Conservation (phyloP, 2,329 filamentous ascomycete species). For the Mollisia scopiformis region DNA sequence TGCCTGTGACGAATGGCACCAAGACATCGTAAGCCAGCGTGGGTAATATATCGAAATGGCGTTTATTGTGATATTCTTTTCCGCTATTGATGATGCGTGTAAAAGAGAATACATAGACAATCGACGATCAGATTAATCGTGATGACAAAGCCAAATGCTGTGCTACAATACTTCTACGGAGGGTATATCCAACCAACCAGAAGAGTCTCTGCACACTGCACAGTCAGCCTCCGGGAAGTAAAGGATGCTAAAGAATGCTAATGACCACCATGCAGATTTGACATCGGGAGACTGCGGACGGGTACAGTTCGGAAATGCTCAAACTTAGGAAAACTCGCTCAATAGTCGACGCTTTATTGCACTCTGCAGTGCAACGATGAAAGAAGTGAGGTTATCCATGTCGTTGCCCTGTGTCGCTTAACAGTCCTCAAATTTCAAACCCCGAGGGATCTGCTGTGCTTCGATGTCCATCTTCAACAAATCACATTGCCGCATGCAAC, state of each 20-base stretch:
- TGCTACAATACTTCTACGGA: no score
- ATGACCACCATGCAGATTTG: background rate
- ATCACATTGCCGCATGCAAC: background rate
- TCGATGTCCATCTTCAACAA: background rate
- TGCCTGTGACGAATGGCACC: background rate
- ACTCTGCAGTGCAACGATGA: background rate
- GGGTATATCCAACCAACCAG: background rate
- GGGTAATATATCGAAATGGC: background rate
- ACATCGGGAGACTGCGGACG: background rate
- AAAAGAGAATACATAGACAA: background rate
- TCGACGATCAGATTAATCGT: background rate
- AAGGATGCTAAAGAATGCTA: background rate
- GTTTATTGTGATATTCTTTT: background rate
- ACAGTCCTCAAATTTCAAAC: background rate
- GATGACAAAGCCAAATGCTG: background rate
- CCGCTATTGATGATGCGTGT: background rate
- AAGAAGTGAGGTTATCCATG: background rate
- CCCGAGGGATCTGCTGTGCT: background rate
- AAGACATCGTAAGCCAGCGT: background rate
- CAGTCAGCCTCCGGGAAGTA: conserved; percentile 2
- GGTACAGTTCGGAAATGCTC: no score
- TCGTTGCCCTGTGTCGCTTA: background rate
- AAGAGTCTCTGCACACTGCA: conserved; percentile 1
- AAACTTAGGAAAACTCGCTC: no score
- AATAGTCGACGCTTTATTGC: no score